Evolutionary conservation across 2,329 filamentous ascomycete species (phyloP), one percentile per base, ranked within the genome.

Genomic region (Blumeriella jaapii): DNA sequence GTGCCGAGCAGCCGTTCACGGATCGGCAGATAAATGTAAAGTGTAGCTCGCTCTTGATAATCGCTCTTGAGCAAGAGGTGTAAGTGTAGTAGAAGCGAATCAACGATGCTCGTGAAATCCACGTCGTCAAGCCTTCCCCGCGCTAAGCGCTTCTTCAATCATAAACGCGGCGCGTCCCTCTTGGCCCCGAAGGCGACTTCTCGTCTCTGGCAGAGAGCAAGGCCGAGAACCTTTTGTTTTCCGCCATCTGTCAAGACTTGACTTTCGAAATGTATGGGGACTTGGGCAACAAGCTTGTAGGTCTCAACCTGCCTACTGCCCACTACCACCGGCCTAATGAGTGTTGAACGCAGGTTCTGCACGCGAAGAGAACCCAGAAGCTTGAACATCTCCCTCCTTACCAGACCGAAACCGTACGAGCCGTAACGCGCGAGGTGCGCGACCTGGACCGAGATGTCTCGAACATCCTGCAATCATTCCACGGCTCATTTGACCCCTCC

Each of bases 351-450:
- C 45, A 94, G 84, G 87, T 93, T 50, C 82, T 89, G 66, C 83
- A 96, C 67, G 91, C 91, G 58, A 96, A 96, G 69, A 77, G 91
- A 56, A 93, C 83, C 12, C 85, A 91, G 60, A 81, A 83, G 46
- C 74, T 98, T 37, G 65, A 78, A 19, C 77, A 93, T 56, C 72
- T 98, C 2, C 91, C 91, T 1, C 79, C 86, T 3, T 96, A 96
- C 58, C 86, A 93, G 60, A 80, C 86, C 17, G 91, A 96, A 55
- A 71, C 93, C 28, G 84, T 96, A 36, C 86, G 87, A 38, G 74
- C 76, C 13, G 81, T 93, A 31, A 82, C 85, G 2, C 80, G 86
- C 51, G 91, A 98, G 68, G 86, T 95, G 14, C 82, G 87, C 50
- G 89, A 96, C 50, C 71, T 98, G 6, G 82, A 96, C 59, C 84